These are phyloP conservation scores for Teunomyces kruisii DNA, from an alignment of 805 yeast species.

Conservation along the genomic window DNA sequence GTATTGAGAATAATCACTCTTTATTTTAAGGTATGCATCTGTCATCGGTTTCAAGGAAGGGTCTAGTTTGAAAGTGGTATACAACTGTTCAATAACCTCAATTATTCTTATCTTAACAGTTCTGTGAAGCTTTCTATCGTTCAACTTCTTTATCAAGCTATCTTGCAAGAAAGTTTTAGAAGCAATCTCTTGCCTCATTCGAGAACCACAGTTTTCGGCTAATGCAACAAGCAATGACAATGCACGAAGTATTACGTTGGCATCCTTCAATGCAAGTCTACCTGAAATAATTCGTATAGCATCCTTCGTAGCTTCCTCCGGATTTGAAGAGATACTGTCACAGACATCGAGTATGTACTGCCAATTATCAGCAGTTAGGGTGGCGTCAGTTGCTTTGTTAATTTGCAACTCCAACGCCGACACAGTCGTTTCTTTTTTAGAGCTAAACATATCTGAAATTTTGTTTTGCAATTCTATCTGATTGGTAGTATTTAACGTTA, in stretches of 20 bases:
- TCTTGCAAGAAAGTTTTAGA: conserved; percentile 35
- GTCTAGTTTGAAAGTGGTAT: conserved; percentile 64
- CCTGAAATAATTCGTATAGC: conserved; percentile 26
- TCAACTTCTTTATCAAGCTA: conserved; percentile 40
- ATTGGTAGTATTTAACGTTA: background rate
- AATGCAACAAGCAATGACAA: conserved; percentile 36
- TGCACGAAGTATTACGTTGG: conserved; percentile 39
- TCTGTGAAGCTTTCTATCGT: conserved; percentile 59
- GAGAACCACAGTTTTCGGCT: conserved; percentile 46
- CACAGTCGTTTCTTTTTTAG: background rate
- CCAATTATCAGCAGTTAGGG: conserved; percentile 45
- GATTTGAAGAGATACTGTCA: conserved; percentile 35
- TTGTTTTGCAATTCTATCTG: background rate
- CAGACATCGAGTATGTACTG: conserved; percentile 44
- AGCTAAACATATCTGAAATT: background rate
- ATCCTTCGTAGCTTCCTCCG: conserved; percentile 35
- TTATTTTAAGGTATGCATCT: conserved; percentile 56
- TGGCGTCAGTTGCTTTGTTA: conserved; percentile 40
- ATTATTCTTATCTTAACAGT: conserved; percentile 65
- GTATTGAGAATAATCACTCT: conserved; percentile 36
- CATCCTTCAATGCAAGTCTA: conserved; percentile 34
- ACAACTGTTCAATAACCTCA: conserved; percentile 67
- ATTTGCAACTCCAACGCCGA: conserved; percentile 12
- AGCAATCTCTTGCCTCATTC: conserved; percentile 46
- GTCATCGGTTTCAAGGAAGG: conserved; percentile 73